Base-by-base conservation (phyloP, 2,329 filamentous ascomycete genomes). In the Cercospora brassicicola region DNA sequence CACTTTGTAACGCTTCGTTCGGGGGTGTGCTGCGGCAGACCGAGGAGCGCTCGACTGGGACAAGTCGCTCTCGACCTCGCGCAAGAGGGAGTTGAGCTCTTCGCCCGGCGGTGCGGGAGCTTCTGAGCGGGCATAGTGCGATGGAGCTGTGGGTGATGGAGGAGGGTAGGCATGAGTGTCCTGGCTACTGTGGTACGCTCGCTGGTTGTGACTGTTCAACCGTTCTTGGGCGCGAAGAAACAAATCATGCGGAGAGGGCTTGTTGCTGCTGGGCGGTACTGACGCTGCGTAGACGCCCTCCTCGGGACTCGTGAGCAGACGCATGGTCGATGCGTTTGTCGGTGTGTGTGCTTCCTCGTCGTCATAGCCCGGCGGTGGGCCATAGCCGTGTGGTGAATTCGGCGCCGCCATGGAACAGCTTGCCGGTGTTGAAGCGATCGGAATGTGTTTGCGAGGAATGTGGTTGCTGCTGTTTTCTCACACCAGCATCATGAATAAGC, bases 291-390 rank as follows among this genome's bases (percentile, higher is more conserved):
- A 81, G 42, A 67, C 68, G 45, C 62, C 77, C 59, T 82, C 80
- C 63, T 84, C 82, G 48, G 75, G 77, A 70, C 81, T 80, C 71
- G 82, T 83, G 78, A 85, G 79, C 75, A 85, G 78, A 67, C 83
- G 82, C 83, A 85, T 84, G 56, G 81, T 82, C 65, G 82, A 79
- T 26, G 62, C 62, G 30, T 65, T 60, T n/a, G 55, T 68, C 39
- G 67, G 67, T 3, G 71, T 72, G 62, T 64, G 48, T 56, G 51
- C 15, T 30, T 64, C 53, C 28, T 74, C 73, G 55, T 84, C 81
- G 69, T 82, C 80, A 72, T 84, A 85, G 73, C 80, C 78, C 69
- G 83, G 82, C 59, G 82, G 82, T 18, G 75, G 75, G 13, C 73
- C 76, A 66, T 76, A 77, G 75, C 72, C 72, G 59, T 69, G 64